These are phyloP conservation scores for Fusarium sp. DNA, from an alignment of 2,329 filamentous ascomycete genomes.

Conservation along the genomic window DNA sequence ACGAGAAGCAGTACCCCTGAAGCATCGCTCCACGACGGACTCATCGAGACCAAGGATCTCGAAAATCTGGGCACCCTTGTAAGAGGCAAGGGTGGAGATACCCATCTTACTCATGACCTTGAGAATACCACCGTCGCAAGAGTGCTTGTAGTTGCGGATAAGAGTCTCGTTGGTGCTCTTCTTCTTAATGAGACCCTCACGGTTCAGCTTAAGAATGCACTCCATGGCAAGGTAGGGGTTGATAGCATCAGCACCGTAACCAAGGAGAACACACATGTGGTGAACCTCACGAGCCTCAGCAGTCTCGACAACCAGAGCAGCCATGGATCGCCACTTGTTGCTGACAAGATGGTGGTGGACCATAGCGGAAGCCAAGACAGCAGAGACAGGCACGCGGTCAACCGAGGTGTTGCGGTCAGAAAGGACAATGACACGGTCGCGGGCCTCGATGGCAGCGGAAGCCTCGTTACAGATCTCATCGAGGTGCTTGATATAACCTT, in stretches of 20 bases:
- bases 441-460: slow-evolving; percentile 84
- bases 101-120: slow-evolving; percentile 99
- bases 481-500: slow-evolving; percentile 87
- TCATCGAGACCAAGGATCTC: slow-evolving; percentile 96
- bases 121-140: slow-evolving; percentile 93
- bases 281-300: slow-evolving; percentile 97
- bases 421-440: slow-evolving; percentile 87
- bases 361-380: slow-evolving; percentile 89
- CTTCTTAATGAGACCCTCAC: slow-evolving; percentile 92
- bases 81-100: slow-evolving; percentile 94
- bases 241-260: slow-evolving; percentile 93
- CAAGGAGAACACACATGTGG: slow-evolving; percentile 98
- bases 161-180: slow-evolving; percentile 84
- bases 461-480: slow-evolving; percentile 90
- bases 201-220: slow-evolving; percentile 96
- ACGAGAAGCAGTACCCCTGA: slow-evolving; percentile 92
- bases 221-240: slow-evolving; percentile 97
- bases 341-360: slow-evolving; percentile 95
- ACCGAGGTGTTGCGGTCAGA: slow-evolving; percentile 88
- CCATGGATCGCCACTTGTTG: slow-evolving; percentile 95
- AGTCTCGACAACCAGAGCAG: slow-evolving; percentile 89
- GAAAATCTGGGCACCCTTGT: slow-evolving; percentile 98
- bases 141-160: slow-evolving; percentile 96
- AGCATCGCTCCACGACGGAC: slow-evolving; percentile 91
- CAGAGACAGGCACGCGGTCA: slow-evolving; percentile 86